Conservation (phyloP, 2,329 filamentous ascomycete species). For the Paramyrothecium sp. region DNA sequence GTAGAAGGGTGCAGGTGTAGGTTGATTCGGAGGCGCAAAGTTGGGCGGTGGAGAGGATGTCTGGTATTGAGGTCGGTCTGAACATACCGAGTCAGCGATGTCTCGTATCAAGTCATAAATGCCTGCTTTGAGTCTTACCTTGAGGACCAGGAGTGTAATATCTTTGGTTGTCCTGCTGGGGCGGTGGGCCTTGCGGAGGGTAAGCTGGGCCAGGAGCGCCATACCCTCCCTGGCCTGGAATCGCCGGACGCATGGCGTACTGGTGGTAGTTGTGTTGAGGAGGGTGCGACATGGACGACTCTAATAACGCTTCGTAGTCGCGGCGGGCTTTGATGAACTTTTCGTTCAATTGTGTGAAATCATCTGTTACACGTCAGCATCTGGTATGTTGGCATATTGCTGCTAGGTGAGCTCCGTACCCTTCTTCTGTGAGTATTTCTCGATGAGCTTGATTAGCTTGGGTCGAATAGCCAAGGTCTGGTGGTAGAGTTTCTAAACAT, state of each 20-base stretch:
- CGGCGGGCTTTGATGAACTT: constrained; percentile 98
- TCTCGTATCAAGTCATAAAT: no score
- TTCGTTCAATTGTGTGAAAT: constrained; percentile 97
- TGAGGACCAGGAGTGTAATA: constrained; percentile 65
- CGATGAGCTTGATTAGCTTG: constrained; percentile 96
- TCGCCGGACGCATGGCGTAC: constrained; percentile 54
- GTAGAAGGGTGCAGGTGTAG: constrained; percentile 62
- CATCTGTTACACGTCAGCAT: constrained; percentile 59
- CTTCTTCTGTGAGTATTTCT: constrained; percentile 99
- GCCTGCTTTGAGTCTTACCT: neutral
- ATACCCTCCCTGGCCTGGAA: constrained; percentile 35
- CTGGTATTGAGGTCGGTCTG: constrained; percentile 46
- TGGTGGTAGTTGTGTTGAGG: constrained; percentile 76
- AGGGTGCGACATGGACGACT: constrained; percentile 96
- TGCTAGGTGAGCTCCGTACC: constrained; percentile 49
- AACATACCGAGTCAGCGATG: constrained; percentile 9
- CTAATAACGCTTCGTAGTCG: constrained; percentile 94
- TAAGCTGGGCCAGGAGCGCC: constrained; percentile 40
- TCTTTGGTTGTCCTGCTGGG: constrained; percentile 60
- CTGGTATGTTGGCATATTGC: neutral
- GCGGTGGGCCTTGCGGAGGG: constrained; percentile 36
- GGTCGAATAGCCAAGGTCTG: constrained; percentile 91
- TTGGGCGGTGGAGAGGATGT: constrained; percentile 50
- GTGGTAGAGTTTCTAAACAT: constrained; percentile 71
- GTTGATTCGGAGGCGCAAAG: constrained; percentile 51